Conservation (phyloP, 1,284 basidiomycete genomes). For the Malassezia furfur region DNA sequence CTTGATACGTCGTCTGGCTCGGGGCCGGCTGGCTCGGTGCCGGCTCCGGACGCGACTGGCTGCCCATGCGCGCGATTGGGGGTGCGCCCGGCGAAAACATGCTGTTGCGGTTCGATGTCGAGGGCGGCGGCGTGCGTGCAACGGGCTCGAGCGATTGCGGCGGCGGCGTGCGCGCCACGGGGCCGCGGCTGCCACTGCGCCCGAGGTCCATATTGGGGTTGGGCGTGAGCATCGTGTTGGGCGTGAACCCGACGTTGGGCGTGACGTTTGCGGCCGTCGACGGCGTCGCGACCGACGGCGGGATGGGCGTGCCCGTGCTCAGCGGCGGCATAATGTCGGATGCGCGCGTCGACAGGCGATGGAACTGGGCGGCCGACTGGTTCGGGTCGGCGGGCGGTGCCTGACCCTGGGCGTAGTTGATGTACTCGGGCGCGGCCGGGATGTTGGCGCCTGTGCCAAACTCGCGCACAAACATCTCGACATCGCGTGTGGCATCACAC, state of each 20-base stretch:
- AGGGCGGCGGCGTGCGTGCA: slow-evolving; percentile 25
- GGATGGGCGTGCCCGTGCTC: slow-evolving; percentile 7
- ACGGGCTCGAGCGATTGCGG: slow-evolving; percentile 7
- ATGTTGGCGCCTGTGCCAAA: slow-evolving; percentile 41
- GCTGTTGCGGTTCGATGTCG: slow-evolving; percentile 19
- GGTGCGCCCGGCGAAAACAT: slow-evolving; percentile 17
- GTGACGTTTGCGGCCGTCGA: not conserved
- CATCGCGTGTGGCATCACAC: slow-evolving; percentile 38
- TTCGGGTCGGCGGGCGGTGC: slow-evolving; percentile 30
- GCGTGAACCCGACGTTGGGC: not conserved
- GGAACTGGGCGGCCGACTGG: slow-evolving; percentile 35
- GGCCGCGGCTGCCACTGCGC: not conserved
- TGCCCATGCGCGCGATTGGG: slow-evolving; percentile 9
- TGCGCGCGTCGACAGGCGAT: slow-evolving; percentile 33
- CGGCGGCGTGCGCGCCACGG: slow-evolving; percentile 11
- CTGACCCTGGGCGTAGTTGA: slow-evolving; percentile 45
- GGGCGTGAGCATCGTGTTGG: not conserved
- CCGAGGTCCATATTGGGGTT: not conserved
- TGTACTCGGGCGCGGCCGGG: slow-evolving; percentile 44
- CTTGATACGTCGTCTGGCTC: no score
- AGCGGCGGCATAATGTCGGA: slow-evolving; percentile 16
- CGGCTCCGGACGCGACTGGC: not conserved
- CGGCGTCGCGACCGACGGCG: slow-evolving; percentile 3
- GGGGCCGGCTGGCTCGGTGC: not conserved
- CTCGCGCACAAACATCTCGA: slow-evolving; percentile 38